These are phyloP conservation scores for Ceriops decandra DNA, from an alignment of 345 rosid species.

Conservation along the genomic window DNA sequence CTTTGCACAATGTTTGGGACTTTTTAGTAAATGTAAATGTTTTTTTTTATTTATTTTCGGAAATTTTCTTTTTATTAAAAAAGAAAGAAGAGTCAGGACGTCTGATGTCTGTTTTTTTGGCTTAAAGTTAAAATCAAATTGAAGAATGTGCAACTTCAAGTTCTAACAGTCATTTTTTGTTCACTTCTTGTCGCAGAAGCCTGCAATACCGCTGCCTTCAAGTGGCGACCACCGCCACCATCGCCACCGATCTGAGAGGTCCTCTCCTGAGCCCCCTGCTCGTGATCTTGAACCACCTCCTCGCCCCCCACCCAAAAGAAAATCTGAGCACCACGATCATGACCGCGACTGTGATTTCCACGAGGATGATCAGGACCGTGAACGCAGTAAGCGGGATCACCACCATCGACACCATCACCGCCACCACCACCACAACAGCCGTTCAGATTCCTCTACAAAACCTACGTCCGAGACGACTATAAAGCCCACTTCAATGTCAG, in stretches of 20 bases:
- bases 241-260: conserved; percentile 48
- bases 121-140: too few relatives aligned
- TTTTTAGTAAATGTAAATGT: too few relatives aligned
- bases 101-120: too few relatives aligned
- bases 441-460: conserved; percentile 40
- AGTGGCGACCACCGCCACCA: conserved; percentile 29
- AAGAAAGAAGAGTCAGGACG: too few relatives aligned
- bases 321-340: conserved; percentile 43
- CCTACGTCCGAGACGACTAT: conserved; percentile 22
- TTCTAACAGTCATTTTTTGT: not conserved
- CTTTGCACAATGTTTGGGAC: too few relatives aligned
- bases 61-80: too few relatives aligned
- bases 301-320: conserved; percentile 57
- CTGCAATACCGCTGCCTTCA: conserved; percentile 33
- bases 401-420: conserved; percentile 23
- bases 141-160: not conserved
- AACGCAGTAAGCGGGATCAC: conserved; percentile 18
- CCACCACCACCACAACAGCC: conserved; percentile 35
- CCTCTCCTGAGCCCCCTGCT: conserved; percentile 41
- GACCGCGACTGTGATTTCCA: conserved; percentile 35
- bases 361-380: conserved; percentile 33
- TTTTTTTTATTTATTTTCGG: too few relatives aligned
- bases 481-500: conserved; percentile 30
- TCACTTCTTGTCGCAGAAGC: conserved; percentile 30
- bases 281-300: conserved; percentile 42